A percentile compares a stretch with the other conserved stretches of the same genome.
Evolutionary conservation across 371 early-diverging fungal species (phyloP).

Genomic region (Sanchytrium tribonematis): DNA sequence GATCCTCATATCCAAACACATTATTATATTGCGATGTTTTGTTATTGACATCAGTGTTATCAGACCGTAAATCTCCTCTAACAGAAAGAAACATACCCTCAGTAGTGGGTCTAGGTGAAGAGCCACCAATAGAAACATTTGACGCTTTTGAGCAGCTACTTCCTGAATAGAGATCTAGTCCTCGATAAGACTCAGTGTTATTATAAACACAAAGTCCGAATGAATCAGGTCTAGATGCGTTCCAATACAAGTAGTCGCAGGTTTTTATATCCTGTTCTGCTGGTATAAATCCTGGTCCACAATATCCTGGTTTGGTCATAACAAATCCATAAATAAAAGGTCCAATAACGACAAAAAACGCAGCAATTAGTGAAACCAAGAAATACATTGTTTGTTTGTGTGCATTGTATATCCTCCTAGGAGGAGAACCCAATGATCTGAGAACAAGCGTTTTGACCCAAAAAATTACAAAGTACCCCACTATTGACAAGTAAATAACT

Average conservation of each 20-base stretch:
- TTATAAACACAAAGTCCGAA: background rate
- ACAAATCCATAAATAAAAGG: background rate
- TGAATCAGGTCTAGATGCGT: background rate
- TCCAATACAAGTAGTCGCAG: background rate
- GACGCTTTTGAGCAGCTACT: background rate
- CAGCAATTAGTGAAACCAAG: constrained; percentile 1
- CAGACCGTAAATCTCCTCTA: background rate
- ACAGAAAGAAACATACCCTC: no score
- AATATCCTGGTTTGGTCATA: background rate
- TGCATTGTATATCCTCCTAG: constrained; percentile 7
- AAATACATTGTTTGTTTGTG: constrained; percentile 6
- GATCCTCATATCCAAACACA: background rate
- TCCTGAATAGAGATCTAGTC: background rate
- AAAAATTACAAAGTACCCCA: constrained; percentile 3
- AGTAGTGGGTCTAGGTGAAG: background rate
- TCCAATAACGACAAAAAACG: background rate
- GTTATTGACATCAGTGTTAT: background rate
- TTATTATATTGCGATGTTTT: background rate
- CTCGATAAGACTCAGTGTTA: background rate
- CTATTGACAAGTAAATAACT: background rate
- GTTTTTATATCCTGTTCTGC: background rate
- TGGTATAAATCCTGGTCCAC: background rate
- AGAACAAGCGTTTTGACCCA: constrained; percentile 3
- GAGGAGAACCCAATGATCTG: constrained; percentile 1
- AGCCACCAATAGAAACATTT: background rate